Conservation (phyloP, 1,284 basidiomycete genomes). For the Rhodotorula sp. region DNA sequence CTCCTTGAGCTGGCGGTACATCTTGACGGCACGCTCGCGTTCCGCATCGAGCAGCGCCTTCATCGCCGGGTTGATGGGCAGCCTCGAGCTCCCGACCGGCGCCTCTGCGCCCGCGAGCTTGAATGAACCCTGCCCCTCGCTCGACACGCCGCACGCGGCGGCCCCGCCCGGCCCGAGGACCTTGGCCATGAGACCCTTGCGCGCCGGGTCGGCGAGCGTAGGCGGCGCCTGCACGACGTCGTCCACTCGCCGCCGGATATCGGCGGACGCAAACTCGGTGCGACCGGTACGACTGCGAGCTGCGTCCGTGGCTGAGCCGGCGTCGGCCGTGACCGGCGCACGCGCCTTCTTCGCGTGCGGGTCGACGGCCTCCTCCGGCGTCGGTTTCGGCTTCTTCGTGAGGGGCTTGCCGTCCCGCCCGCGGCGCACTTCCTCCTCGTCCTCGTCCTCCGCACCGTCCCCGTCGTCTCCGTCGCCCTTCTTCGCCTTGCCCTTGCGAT, state of each 20-base stretch:
- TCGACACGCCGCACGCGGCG: constrained; percentile 3
- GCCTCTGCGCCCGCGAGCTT: constrained; percentile 22
- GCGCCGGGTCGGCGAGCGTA: constrained; percentile 27
- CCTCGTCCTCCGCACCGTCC: constrained; percentile 12
- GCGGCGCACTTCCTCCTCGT: background rate
- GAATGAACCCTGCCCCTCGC: constrained; percentile 9
- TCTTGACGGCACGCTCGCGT: constrained; percentile 64
- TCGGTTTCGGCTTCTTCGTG: constrained; percentile 25
- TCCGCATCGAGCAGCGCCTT: constrained; percentile 72
- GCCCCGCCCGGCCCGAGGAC: constrained; percentile 23
- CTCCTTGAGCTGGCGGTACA: constrained; percentile 69
- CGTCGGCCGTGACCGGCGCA: background rate
- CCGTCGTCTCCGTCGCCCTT: constrained; percentile 12
- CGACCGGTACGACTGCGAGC: constrained; percentile 10
- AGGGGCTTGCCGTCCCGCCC: constrained; percentile 9
- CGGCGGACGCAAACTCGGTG: constrained; percentile 35
- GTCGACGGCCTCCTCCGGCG: constrained; percentile 35
- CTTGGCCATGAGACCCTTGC: constrained; percentile 24
- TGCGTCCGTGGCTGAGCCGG: too few relatives aligned
- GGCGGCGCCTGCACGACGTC: constrained; percentile 39
- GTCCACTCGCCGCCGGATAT: constrained; percentile 7
- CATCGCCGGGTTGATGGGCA: constrained; percentile 55
- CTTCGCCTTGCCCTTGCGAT: constrained; percentile 30
- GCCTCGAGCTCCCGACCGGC: constrained; percentile 25
- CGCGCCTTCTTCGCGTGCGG: constrained; percentile 24